These are phyloP conservation scores for Pneumocystis oryctolagi DNA, from an alignment of 1,139 yeast genomes.

Conservation along the genomic window DNA sequence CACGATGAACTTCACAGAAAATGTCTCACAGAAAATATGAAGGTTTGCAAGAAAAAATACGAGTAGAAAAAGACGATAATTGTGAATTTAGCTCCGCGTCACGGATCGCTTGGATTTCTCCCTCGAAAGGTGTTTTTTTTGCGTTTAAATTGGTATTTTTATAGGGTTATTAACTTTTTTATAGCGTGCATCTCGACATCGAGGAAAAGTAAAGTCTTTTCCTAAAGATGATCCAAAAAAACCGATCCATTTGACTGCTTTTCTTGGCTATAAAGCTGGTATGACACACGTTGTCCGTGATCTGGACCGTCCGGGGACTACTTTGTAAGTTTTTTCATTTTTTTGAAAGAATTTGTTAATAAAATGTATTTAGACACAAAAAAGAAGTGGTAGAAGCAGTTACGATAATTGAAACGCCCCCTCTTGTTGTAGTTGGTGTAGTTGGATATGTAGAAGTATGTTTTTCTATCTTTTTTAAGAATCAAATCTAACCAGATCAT, in stretches of 20 bases:
- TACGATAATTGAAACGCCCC: conserved; percentile 98
- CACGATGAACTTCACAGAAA: not conserved
- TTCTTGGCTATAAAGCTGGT: conserved; percentile 99
- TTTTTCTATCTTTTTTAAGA: not conserved
- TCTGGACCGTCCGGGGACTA: conserved; percentile 99
- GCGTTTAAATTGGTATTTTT: not conserved
- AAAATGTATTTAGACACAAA: conserved; percentile 46
- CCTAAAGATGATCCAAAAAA: conserved; percentile 96
- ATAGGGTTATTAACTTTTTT: conserved; percentile 35
- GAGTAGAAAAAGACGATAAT: not conserved
- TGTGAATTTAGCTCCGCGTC: conserved; percentile 73
- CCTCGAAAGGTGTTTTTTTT: conserved; percentile 13
- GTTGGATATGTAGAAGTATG: conserved; percentile 97
- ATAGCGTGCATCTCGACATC: conserved; percentile 93
- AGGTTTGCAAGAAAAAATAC: not conserved
- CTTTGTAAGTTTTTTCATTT: conserved; percentile 37
- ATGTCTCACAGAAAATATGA: conserved; percentile 1
- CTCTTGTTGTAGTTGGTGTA: conserved; percentile 97
- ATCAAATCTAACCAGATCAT: not conserved
- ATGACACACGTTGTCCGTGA: conserved; percentile 99
- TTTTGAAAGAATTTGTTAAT: not conserved
- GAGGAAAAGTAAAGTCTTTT: conserved; percentile 98
- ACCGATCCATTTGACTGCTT: conserved; percentile 98
- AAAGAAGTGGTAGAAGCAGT: conserved; percentile 99
- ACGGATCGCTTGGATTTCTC: conserved; percentile 97